Evolutionary conservation across 768 basidiomycete species (phyloP), one percentile per base, ranked within the genome.

Genomic region (Pulveroboletus ravenelii): DNA sequence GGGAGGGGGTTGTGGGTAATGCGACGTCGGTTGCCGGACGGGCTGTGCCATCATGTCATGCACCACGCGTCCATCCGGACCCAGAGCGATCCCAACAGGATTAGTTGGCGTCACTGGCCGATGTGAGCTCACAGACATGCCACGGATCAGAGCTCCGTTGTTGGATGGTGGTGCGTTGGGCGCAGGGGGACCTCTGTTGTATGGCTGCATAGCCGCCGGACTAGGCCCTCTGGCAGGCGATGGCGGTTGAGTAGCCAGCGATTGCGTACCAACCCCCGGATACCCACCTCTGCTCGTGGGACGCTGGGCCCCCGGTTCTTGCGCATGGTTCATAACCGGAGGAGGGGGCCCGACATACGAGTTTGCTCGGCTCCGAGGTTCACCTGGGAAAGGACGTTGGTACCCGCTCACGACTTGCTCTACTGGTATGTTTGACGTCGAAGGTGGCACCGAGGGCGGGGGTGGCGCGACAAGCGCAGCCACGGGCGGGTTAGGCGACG

Each of bases 311-410:
- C 74, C 74, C 15, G 67, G 73, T 25, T 61, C 64, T 30, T 52
- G 59, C 12, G 37, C 57, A 45, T 64, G 64, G 56, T 54, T 64
- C 8, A 56, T 60, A 1, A 48, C 55, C 52, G 68, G 62, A 47
- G 62, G 66, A 27, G 69, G 34, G 9, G 40, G 59, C 5, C 71
- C 71, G 17, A 65, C 59, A 43, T 65, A 70, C 58, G 79, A 86
- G 55, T 75, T 78, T 45, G 75, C 73, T 40, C 80, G 71, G 61
- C 79, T 82, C 23, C 80, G 71, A 8, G 77, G 73, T 65, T 96
- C 94, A 4, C 92, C 93, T 7, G 93, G 94, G 63, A 97, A 79
- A 1, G 85, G 80, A 60, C 93, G 91, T 25, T 85, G 80, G 62
- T 97, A 97, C 55, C 82, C 78, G 1, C 74, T 73, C 14, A 92